Evolutionary conservation across 2,329 filamentous ascomycete species (phyloP), one percentile per base, ranked within the genome.

Genomic region (Cercospora sp.): DNA sequence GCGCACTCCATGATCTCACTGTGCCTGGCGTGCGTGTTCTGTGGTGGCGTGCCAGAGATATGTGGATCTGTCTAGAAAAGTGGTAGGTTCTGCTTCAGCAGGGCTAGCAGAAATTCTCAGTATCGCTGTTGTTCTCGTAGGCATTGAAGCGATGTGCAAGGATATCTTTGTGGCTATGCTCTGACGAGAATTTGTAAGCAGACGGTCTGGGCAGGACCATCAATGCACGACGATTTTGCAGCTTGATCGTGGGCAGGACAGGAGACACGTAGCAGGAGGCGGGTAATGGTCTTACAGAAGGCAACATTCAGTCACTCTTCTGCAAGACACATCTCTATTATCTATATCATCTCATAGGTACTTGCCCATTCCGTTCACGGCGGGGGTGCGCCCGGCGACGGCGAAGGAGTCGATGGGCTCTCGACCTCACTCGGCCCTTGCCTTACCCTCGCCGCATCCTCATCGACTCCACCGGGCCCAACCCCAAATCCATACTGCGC

Each of bases 401-500:
- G 34, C 24, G 40, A n/a, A 61, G 59, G 6, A 18, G 59, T 61
- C 37, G 34, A 45, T 18, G 16, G n/a, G 8, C 13, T 61, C 37
- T 28, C 21, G 10, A 51, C 21, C 26, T 45, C 60, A 45, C 24
- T n/a, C 18, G 49, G 45, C 13, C 55, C 43, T 28, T 66, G 55
- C n/a, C 77, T 72, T 18, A 79, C 77, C 57, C 76, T 72, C 24
- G 73, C 77, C 57, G 74, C 71, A 61, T 66, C 73, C 71, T 79
- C 77, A 66, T 79, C 75, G 9, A 75, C 71, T 12, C 65, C 69
- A 24, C 58, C 69, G 53, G 32, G 51, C 9, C 76, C 76, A 43
- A 71, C 28, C 12, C 75, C 76, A 67, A 79, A 80, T 1, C 78
- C 78, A 69, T 77, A 79, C 16, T 71, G 70, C 9, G 71, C 61